Percentiles rank a stretch among this genome's conserved stretches.
phyloP scores from a whole-genome alignment of 2,329 filamentous ascomycete species.

The Aspergillus aculeatinus region DNA sequence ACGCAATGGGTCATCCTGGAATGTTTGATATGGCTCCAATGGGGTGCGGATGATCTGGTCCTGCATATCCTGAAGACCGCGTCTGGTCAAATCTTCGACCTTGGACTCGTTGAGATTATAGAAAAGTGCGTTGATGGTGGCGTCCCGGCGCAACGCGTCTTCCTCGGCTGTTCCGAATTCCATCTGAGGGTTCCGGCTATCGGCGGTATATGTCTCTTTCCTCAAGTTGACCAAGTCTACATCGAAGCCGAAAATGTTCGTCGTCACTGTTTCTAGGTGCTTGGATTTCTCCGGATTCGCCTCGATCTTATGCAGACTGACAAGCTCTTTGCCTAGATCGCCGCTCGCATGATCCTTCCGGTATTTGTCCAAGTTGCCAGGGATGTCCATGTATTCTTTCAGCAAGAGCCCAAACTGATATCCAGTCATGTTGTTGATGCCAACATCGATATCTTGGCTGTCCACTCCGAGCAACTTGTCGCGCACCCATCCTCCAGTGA shows the following conservation, averaged over 20 bases:
- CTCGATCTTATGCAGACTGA: constrained; percentile 81
- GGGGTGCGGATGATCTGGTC: constrained; percentile 77
- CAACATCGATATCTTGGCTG: constrained; percentile 52
- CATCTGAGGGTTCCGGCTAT: constrained; percentile 86
- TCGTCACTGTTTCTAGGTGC: constrained; percentile 88
- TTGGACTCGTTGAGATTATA: constrained; percentile 80
- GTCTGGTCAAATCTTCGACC: constrained; percentile 80
- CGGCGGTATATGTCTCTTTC: constrained; percentile 85
- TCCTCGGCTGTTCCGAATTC: constrained; percentile 91
- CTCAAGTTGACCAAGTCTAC: constrained; percentile 92
- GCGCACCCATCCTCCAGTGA: constrained; percentile 52
- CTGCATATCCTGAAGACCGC: constrained; percentile 72
- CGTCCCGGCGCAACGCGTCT: constrained; percentile 84
- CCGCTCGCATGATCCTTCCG: constrained; percentile 44
- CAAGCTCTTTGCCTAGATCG: constrained; percentile 64
- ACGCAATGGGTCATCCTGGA: constrained; percentile 87
- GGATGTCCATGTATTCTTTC: constrained; percentile 44
- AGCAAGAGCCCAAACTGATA: constrained; percentile 47
- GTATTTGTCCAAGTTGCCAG: constrained; percentile 43
- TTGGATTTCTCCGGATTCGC: constrained; percentile 96
- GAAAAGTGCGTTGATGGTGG: constrained; percentile 92
- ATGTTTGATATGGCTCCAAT: constrained; percentile 83
- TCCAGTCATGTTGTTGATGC: constrained; percentile 51
- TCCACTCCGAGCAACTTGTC: constrained; percentile 49
- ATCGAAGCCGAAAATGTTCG: constrained; percentile 79